Evolutionary conservation across 2,329 filamentous ascomycete species (phyloP).

Genomic region (Hymenoscyphus scutula): DNA sequence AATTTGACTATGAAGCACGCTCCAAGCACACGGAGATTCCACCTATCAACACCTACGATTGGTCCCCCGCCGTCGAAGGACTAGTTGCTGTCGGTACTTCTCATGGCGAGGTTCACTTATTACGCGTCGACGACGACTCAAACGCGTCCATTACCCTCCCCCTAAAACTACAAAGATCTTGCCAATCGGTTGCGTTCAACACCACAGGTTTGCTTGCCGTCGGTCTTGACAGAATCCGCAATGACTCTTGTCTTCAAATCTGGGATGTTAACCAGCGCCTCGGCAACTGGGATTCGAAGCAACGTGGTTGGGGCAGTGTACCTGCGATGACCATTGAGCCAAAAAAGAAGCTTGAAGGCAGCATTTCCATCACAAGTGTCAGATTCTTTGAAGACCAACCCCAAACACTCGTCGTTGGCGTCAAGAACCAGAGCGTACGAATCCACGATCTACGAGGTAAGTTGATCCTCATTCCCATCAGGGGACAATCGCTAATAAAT

Average conservation of each 20-base stretch:
- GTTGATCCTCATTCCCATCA: conserved; percentile 15
- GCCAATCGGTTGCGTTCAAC: conserved; percentile 79
- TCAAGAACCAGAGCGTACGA: conserved; percentile 71
- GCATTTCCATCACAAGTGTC: conserved; percentile 76
- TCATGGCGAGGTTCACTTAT: conserved; percentile 70
- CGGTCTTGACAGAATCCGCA: conserved; percentile 75
- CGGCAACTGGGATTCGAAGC: conserved; percentile 46
- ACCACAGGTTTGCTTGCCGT: conserved; percentile 70
- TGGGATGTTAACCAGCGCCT: conserved; percentile 70
- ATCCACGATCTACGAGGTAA: conserved; percentile 77
- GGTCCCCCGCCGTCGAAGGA: conserved; percentile 60
- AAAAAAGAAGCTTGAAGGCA: conserved; percentile 57
- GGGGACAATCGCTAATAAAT: conserved; percentile 24
- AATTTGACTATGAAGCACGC: conserved; percentile 56
- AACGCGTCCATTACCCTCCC: conserved; percentile 65
- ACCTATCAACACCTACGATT: conserved; percentile 63
- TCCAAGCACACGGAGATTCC: conserved; percentile 62
- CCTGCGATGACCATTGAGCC: conserved; percentile 43
- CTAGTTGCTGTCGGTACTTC: conserved; percentile 74
- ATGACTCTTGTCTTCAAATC: conserved; percentile 78
- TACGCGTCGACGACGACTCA: conserved; percentile 69
- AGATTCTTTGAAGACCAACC: conserved; percentile 79
- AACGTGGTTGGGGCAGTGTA: conserved; percentile 43
- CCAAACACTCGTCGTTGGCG: conserved; percentile 70
- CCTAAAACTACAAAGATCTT: conserved; percentile 73